Conservation (phyloP, 164 flowering plant species). For the Aristolochia fimbriata region DNA sequence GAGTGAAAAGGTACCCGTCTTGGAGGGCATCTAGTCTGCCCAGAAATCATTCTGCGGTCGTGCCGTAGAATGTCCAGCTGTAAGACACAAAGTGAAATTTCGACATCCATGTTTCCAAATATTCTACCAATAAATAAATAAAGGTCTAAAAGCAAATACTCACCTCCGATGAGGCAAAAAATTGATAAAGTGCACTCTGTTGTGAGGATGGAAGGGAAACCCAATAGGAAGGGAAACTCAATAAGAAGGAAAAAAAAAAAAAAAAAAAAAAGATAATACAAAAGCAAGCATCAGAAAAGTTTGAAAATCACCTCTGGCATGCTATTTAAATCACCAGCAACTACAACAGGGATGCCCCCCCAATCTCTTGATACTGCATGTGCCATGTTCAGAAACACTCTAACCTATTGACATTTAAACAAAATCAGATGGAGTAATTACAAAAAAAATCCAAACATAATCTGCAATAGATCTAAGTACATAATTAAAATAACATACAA, state of each 20-base stretch:
- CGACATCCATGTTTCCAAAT: neutral
- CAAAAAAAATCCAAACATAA: neutral
- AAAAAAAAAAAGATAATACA: too few relatives aligned
- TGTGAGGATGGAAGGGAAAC: slow-evolving; percentile 7
- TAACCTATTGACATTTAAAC: slow-evolving; percentile 23
- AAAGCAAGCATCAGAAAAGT: slow-evolving; percentile 1
- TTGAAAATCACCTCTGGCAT: slow-evolving; percentile 47
- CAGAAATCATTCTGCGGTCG: slow-evolving; percentile 60
- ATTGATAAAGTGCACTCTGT: slow-evolving; percentile 83
- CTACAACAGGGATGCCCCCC: slow-evolving; percentile 64
- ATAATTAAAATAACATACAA: neutral
- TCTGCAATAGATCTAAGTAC: neutral
- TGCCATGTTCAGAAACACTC: slow-evolving; percentile 64
- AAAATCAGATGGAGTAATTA: neutral
- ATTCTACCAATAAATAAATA: neutral
- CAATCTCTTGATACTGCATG: slow-evolving; percentile 50
- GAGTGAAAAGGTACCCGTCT: slow-evolving; percentile 11
- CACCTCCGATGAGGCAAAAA: slow-evolving; percentile 69
- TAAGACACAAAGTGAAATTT: neutral
- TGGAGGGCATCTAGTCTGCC: slow-evolving; percentile 30
- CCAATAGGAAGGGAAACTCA: slow-evolving; percentile 7
- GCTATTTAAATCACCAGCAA: slow-evolving; percentile 81
- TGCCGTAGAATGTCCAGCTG: slow-evolving; percentile 56
- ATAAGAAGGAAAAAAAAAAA: too few relatives aligned
- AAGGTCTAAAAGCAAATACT: slow-evolving; percentile 12